phyloP scores from a whole-genome alignment of 2,329 filamentous ascomycete species.

The Curvularia verruculosa region DNA sequence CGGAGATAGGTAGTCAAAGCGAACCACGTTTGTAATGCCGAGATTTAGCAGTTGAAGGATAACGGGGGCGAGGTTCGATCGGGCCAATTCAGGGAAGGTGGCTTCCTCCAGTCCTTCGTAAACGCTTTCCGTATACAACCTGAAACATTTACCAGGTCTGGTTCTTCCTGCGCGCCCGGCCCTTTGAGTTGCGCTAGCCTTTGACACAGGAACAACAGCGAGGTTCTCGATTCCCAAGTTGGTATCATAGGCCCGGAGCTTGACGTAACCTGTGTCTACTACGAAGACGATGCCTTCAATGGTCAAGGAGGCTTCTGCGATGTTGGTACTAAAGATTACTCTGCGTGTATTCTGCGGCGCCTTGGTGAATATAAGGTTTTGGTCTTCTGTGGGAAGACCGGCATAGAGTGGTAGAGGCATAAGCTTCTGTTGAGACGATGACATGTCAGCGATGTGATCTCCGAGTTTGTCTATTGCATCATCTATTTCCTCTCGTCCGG shows the following conservation, averaged over 20 bases:
- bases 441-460: conserved; percentile 70
- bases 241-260: conserved; percentile 85
- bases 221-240: conserved; percentile 85
- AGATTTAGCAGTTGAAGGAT: conserved; percentile 92
- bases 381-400: conserved; percentile 85
- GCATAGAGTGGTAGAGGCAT: conserved; percentile 84
- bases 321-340: conserved; percentile 92
- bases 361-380: conserved; percentile 93
- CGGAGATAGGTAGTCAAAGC: conserved; percentile 86
- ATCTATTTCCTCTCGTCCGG: conserved; percentile 92
- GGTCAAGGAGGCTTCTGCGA: conserved; percentile 96
- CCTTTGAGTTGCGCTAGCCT: conserved; percentile 90
- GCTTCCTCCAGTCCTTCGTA: conserved; percentile 71
- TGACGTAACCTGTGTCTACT: conserved; percentile 88
- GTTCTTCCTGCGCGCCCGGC: conserved; percentile 90
- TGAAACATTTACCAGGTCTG: conserved; percentile 89
- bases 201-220: conserved; percentile 80
- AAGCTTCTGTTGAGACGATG: conserved; percentile 64
- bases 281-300: conserved; percentile 89
- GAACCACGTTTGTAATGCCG: conserved; percentile 90
- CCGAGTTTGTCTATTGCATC: conserved; percentile 77
- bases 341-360: conserved; percentile 83
- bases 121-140: conserved; percentile 81
- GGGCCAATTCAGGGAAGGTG: conserved; percentile 88
- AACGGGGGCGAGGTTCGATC: conserved; percentile 86